These are phyloP conservation scores for Penicillium frequentans DNA, from an alignment of 2,329 filamentous ascomycete genomes.

Conservation along the genomic window DNA sequence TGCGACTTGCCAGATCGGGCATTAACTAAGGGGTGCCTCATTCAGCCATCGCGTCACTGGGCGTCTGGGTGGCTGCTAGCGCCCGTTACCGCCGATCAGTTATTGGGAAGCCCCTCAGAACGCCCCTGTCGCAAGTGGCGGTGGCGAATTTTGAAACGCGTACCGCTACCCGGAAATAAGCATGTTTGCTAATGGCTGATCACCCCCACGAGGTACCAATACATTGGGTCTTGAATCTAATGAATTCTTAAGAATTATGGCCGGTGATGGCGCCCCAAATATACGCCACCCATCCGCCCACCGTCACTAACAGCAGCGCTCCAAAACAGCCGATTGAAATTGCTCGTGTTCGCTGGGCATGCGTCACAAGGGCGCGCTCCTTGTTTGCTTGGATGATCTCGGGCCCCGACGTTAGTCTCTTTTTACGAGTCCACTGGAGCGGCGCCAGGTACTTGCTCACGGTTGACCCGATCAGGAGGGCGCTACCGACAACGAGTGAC, in stretches of 20 bases:
- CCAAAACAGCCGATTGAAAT: slow-evolving; percentile 48
- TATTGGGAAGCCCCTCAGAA: background rate
- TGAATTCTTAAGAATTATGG: slow-evolving; percentile 37
- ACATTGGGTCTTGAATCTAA: background rate
- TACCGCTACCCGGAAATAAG: slow-evolving; percentile 1
- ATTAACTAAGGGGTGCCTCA: background rate
- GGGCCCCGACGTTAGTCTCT: slow-evolving; percentile 48
- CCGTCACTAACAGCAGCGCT: slow-evolving; percentile 46
- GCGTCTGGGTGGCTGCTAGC: background rate
- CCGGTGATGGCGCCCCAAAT: slow-evolving; percentile 62
- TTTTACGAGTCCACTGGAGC: slow-evolving; percentile 60
- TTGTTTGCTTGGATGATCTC: slow-evolving; percentile 47
- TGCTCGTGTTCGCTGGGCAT: slow-evolving; percentile 39
- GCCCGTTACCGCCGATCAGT: background rate
- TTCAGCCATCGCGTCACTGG: background rate
- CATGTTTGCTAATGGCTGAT: background rate
- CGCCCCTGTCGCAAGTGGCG: slow-evolving; percentile 10
- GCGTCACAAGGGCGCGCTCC: slow-evolving; percentile 41
- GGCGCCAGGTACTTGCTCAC: slow-evolving; percentile 47
- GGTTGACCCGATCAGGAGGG: slow-evolving; percentile 43
- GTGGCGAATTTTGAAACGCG: slow-evolving; percentile 9
- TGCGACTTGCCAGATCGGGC: background rate
- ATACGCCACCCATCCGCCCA: slow-evolving; percentile 54
- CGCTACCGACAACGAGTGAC: slow-evolving; percentile 48
- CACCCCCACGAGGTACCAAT: background rate